Evolutionary conservation across 2,329 filamentous ascomycete species (phyloP), one percentile per base, ranked within the genome.

Genomic region (Fusarium sp.): DNA sequence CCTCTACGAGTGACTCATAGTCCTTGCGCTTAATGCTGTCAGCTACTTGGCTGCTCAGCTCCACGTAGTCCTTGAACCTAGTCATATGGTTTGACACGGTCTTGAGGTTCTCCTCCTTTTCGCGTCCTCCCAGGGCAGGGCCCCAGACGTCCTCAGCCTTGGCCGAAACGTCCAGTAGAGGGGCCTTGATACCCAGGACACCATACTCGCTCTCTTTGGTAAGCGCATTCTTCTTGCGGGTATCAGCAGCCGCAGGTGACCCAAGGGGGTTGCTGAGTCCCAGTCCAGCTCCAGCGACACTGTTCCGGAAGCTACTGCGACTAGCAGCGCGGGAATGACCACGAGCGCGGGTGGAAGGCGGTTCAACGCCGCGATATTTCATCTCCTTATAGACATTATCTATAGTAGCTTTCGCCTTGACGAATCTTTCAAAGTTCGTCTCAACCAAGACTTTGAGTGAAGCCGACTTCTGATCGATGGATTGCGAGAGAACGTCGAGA

Each of bases 351-450:
- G 85, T 64, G 6, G 85, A 81, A 4, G 84, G 83, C 7, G 87
- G 87, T 55, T 92, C 90, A 24, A 81, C 85, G 12, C 91, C 91
- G 55, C 89, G 87, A 75, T 86, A 95, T 87, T 90, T 98, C 96
- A 99, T 99, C 82, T 99, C 96, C 71, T 92, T 97, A 84, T 99
- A 99, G 61, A 99, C 96, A 83, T 97, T 97, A 84, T 99, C 96
- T 78, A 99, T 98, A 9, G 96, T 98, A 20, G 96, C 94, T 83
- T 99, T 99, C 49, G 96, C 96, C 72, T 94, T 93, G 64, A 99
- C 96, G 85, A 99, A 99, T 74, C 96, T 93, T 83, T 99, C 97
- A 80, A 99, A 99, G 81, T 99, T 99, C 73, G 94, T 96, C 82
- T 99, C 96, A 27, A 99, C 96, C 20, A 99, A 88, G 12, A 97